Base-by-base conservation (phyloP, 768 basidiomycete genomes). In the Collybia sp. region DNA sequence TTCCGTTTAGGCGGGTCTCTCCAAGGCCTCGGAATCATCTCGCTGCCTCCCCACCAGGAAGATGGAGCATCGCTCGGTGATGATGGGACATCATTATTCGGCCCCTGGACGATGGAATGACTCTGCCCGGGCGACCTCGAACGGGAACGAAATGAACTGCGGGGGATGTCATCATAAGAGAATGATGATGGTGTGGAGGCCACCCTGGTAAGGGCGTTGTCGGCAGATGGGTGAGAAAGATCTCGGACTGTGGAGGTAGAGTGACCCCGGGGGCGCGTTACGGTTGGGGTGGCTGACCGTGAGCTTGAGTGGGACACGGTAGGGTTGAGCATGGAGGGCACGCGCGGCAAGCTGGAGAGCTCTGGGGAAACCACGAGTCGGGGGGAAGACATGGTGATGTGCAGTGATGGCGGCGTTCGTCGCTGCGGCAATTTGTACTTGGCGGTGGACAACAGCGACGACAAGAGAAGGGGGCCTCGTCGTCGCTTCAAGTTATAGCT, bases 1-100 rank as follows among this genome's bases (percentile, higher is more conserved):
- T 64, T 63, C 52, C 57, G 60, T 50, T 59, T 62, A 12, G 61
- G 61, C 12, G 46, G 46, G 32, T 61, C 60, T 3, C 53, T 52
- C 65, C 65, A 66, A 31, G 63, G 58, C 19, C 60, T 49, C n/a
- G 55, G 45, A 5, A 40, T 35, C 17, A 46, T 13, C 30, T 47
- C 49, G 11, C 15, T n/a, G 1, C 16, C 44, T 5, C 30, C 40
- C 49, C 49, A 50, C 49, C 49, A 50, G 5, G 34, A 46, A 5
- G 40, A 41, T 3, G 49, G 43, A 5, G 20, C 30, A 11, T 34
- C 46, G 32, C 44, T 47, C 1, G 45, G 52, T 13, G 52, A 48
- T 18, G 52, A 46, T 15, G 17, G 11, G 1, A 12, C 18, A 4
- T 40, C 43, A 35, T n/a, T 32, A 19, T 40, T 19, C 20, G 1